Conservation (phyloP, 192 early-diverging fungal species). For the Coemansia sp. region DNA sequence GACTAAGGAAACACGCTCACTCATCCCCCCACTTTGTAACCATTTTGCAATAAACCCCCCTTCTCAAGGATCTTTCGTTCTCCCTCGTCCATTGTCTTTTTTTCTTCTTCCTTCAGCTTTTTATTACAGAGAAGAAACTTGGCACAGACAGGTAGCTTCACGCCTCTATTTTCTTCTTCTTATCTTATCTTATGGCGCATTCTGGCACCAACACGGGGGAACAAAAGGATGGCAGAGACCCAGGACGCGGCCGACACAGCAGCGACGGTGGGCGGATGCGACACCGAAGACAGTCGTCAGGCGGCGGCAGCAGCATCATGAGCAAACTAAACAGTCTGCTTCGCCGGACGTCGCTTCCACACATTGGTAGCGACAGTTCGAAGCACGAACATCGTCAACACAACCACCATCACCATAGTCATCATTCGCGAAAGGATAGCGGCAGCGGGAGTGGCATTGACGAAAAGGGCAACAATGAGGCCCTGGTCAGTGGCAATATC, state of each 20-base stretch:
- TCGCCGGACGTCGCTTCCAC: constrained; percentile 12
- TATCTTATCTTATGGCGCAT: background rate
- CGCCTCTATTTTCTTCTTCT: background rate
- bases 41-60: too few species aligned
- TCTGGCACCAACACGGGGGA: background rate
- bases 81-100: too few species aligned
- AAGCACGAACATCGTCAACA: background rate
- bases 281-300: background rate
- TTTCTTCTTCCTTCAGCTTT: too few species aligned
- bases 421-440: background rate
- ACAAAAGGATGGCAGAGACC: too few species aligned
- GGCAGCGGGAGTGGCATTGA: background rate
- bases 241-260: background rate
- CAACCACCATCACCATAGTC: background rate
- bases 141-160: too few species aligned
- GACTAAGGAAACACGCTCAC: too few species aligned
- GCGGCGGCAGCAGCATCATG: constrained; percentile 12
- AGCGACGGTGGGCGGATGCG: background rate
- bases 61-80: too few species aligned
- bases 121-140: too few species aligned
- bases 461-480: background rate
- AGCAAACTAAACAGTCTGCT: constrained; percentile 20
- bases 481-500: background rate
- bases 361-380: background rate
- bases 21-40: too few species aligned